phyloP scores from a whole-genome alignment of 805 yeast species.

The Gaillardinia entomophila region DNA sequence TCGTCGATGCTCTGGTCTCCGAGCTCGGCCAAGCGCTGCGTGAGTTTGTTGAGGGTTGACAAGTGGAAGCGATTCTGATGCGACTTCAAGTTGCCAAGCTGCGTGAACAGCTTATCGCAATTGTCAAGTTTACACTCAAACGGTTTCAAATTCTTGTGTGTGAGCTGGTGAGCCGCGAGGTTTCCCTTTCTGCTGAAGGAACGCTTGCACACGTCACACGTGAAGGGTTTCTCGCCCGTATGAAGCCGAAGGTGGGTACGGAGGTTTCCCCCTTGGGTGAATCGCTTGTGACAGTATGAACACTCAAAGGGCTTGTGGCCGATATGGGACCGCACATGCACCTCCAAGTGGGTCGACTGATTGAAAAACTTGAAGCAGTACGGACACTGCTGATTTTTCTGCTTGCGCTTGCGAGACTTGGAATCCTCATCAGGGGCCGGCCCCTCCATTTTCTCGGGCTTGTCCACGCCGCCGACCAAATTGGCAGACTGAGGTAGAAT shows the following conservation, averaged over 20 bases:
- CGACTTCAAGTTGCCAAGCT: conserved; percentile 86
- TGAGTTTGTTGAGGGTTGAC: conserved; percentile 61
- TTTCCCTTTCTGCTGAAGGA: conserved; percentile 88
- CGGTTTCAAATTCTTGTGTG: conserved; percentile 77
- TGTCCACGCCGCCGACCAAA: conserved; percentile 76
- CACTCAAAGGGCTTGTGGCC: conserved; percentile 84
- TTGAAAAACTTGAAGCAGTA: conserved; percentile 78
- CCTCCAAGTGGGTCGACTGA: conserved; percentile 88
- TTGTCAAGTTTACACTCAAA: conserved; percentile 73
- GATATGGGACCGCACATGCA: conserved; percentile 81
- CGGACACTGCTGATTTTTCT: conserved; percentile 62
- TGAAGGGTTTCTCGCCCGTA: conserved; percentile 89
- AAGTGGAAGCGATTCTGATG: conserved; percentile 90
- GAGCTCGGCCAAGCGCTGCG: conserved; percentile 60
- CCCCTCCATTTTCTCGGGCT: conserved; percentile 38
- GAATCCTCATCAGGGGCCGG: conserved; percentile 14
- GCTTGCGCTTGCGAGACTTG: conserved; percentile 15
- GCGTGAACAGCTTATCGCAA: conserved; percentile 83
- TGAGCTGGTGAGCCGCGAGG: conserved; percentile 78
- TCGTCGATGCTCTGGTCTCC: conserved; percentile 40
- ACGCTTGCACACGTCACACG: conserved; percentile 70
- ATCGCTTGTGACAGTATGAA: conserved; percentile 69
- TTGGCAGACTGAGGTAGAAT: conserved; percentile 52
- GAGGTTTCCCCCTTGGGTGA: conserved; percentile 87
- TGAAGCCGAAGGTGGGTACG: conserved; percentile 81